Evolutionary conservation across 2,329 filamentous ascomycete genomes (phyloP), one percentile per base, ranked within the genome.

Genomic region (Fonsecaea monophora): DNA sequence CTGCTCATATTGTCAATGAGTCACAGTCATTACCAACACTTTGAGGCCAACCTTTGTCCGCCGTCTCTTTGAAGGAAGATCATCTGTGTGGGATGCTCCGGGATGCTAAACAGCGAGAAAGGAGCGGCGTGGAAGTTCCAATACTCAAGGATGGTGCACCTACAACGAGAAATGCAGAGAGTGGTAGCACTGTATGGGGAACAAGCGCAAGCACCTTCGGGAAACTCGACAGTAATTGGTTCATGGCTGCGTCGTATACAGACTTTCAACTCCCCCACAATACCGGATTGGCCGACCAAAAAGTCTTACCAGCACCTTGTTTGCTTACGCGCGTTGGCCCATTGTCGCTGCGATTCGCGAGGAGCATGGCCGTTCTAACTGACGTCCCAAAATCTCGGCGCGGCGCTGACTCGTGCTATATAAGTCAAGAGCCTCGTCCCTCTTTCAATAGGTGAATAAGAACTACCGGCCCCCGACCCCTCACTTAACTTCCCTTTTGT

Each of bases 381-480:
- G 45, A 50, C 30, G 21, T 18, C 21, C 30, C 2, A 50, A 30
- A 50, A 13, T 5, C 18, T 50, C 4, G 40, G 15, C 40, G n/a
- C 5, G 4, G n/a, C 10, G 12, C 45, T 50, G 45, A 50, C 45
- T 50, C 45, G 45, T 48, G 18, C 6, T 18, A 18, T 50, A 50
- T 55, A 55, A 37, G 34, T 34, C 21, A 35, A 55, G 34, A 55
- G 30, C 34, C 53, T 55, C n/a, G 30, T 55, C 18, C 48, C 13
- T 18, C 25, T 55, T 9, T 45, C 42, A 48, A 48, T 4, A 10
- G 12, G 42, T 21, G 42, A 21, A 9, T 10, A 21, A 10, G 6
- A 48, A 21, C 8, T 4, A 7, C 12, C 25, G 6, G 21, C 45
- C 18, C 32, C 50, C 53, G 2, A 30, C 3, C 25, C 12, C 40